phyloP scores from a whole-genome alignment of 495 filamentous ascomycete species.

The Penicillium paxilli region DNA sequence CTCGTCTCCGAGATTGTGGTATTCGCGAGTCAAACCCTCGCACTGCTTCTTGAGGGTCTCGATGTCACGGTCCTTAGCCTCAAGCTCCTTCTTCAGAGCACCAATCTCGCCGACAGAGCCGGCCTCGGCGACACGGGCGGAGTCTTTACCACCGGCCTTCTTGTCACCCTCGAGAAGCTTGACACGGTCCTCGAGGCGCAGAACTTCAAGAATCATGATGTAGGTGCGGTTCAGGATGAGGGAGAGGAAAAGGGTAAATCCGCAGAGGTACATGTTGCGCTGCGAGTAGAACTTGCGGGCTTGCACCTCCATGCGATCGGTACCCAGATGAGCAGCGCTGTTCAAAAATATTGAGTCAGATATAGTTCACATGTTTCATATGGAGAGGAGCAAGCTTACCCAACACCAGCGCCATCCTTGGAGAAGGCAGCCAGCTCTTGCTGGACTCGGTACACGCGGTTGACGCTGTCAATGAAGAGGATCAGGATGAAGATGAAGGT shows the following conservation, averaged over 20 bases:
- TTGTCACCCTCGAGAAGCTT: conserved; percentile 82
- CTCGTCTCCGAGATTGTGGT: conserved; percentile 77
- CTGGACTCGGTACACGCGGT: conserved; percentile 96
- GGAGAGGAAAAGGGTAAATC: conserved; percentile 98
- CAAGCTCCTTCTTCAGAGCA: conserved; percentile 67
- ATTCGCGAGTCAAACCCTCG: conserved; percentile 74
- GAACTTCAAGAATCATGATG: conserved; percentile 91
- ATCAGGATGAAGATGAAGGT: conserved; percentile 98
- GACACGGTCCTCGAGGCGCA: conserved; percentile 90
- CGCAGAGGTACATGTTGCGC: conserved; percentile 99
- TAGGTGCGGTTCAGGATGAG: conserved; percentile 99
- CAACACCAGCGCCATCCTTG: conserved; percentile 46
- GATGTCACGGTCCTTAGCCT: conserved; percentile 70
- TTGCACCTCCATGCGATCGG: conserved; percentile 96
- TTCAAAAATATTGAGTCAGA: conserved; percentile 30
- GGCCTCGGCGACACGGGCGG: conserved; percentile 60
- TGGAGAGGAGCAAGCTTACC: conserved; percentile 28
- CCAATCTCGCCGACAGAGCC: conserved; percentile 75
- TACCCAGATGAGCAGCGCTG: conserved; percentile 70
- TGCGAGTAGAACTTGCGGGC: conserved; percentile 99
- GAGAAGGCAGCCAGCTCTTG: conserved; percentile 70
- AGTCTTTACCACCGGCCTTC: conserved; percentile 69
- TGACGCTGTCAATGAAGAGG: conserved; percentile 97
- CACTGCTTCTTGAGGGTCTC: conserved; percentile 84
- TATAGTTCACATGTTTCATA: background rate